phyloP scores from a whole-genome alignment of 371 early-diverging fungal species.

The Rhizopus stolonifer region DNA sequence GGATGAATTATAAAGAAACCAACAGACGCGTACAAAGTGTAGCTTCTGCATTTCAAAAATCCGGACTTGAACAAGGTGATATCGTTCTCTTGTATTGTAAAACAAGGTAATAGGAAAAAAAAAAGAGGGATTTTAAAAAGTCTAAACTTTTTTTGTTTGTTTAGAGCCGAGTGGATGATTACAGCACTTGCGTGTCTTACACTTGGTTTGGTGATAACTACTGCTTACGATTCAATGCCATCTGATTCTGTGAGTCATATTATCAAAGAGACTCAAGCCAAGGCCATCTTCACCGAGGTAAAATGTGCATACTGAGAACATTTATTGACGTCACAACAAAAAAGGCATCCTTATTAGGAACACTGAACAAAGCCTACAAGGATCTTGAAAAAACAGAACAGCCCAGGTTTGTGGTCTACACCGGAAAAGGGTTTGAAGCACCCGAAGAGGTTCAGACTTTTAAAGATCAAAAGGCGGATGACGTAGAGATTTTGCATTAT shows the following conservation, averaged over 20 bases:
- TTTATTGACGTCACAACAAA: no score
- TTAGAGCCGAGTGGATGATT: slow-evolving; percentile 56
- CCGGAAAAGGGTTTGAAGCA: slow-evolving; percentile 38
- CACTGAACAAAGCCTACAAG: slow-evolving; percentile 34
- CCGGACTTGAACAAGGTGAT: slow-evolving; percentile 43
- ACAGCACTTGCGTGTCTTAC: slow-evolving; percentile 63
- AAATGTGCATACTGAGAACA: slow-evolving; percentile 8
- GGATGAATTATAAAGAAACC: slow-evolving; percentile 48
- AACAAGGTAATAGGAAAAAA: no score
- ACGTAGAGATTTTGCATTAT: slow-evolving; percentile 33
- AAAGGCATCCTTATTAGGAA: slow-evolving; percentile 32
- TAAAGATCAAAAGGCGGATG: slow-evolving; percentile 13
- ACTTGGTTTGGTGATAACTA: slow-evolving; percentile 73
- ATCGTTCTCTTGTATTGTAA: slow-evolving; percentile 63
- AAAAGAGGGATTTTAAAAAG: no score
- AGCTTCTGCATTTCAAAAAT: slow-evolving; percentile 36
- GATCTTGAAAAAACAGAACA: slow-evolving; percentile 16
- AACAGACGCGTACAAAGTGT: slow-evolving; percentile 37
- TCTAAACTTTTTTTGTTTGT: no score
- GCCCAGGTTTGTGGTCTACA: slow-evolving; percentile 34
- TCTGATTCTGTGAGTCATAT: slow-evolving; percentile 73
- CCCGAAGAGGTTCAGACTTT: slow-evolving; percentile 29
- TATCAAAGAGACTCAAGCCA: slow-evolving; percentile 70
- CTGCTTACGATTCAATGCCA: slow-evolving; percentile 91
- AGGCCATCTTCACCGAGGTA: slow-evolving; percentile 76